Conservation (phyloP, 106 monocot species). For the Dendrobium chrysotoxum region DNA sequence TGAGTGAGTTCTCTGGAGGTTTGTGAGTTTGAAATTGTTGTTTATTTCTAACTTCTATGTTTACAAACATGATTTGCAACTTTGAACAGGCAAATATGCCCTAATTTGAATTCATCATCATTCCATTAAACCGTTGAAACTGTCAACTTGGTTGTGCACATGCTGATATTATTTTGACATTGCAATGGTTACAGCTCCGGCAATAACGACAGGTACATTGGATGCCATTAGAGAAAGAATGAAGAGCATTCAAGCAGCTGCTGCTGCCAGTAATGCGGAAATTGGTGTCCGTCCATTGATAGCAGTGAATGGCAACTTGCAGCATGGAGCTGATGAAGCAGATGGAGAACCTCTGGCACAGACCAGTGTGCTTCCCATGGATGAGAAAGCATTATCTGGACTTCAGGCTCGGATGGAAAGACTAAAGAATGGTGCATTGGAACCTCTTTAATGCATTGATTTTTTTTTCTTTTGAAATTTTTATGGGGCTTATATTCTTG, state of each 20-base stretch:
- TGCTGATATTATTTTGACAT: neutral
- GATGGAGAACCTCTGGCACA: conserved; percentile 31
- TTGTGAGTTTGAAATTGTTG: too few species aligned
- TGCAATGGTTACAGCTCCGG: conserved; percentile 25
- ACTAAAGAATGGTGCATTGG: conserved; percentile 83
- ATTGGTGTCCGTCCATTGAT: conserved; percentile 31
- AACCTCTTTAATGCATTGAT: conserved; percentile 40
- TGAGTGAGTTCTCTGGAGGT: too few species aligned
- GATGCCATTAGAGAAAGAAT: conserved; percentile 94
- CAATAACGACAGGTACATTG: conserved; percentile 49
- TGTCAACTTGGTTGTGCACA: too few species aligned
- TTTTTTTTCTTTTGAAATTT: neutral
- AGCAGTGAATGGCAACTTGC: conserved; percentile 43
- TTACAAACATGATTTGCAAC: too few species aligned
- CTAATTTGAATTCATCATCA: too few species aligned
- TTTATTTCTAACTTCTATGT: too few species aligned
- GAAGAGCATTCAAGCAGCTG: conserved; percentile 94
- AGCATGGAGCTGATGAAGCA: conserved; percentile 14
- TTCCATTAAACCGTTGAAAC: too few species aligned
- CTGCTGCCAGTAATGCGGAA: conserved; percentile 57
- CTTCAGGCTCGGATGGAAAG: conserved; percentile 96
- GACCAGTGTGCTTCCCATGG: conserved; percentile 57
- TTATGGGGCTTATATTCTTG: neutral
- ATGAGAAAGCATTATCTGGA: conserved; percentile 91
- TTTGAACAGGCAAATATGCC: too few species aligned